Evolutionary conservation across 2,329 filamentous ascomycete species (phyloP).

Genomic region (Aspergillus sp.): DNA sequence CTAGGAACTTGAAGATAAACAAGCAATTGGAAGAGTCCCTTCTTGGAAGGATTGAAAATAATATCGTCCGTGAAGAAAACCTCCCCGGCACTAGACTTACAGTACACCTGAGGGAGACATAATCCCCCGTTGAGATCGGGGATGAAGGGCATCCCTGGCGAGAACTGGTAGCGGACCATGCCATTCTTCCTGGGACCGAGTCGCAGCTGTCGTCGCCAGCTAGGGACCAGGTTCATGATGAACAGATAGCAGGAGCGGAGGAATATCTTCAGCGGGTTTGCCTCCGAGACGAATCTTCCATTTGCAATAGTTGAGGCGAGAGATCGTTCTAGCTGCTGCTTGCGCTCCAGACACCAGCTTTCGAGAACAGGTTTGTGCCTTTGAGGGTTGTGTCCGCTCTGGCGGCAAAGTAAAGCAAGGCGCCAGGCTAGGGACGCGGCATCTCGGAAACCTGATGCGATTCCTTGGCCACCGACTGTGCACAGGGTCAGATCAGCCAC

Average conservation of each 20-base stretch:
- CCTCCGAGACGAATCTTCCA: constrained; percentile 33
- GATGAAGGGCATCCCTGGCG: constrained; percentile 33
- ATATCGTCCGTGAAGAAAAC: constrained; percentile 35
- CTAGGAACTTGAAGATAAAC: constrained; percentile 17
- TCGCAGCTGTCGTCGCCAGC: constrained; percentile 28
- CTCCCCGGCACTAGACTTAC: constrained; percentile 8
- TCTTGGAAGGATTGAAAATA: constrained; percentile 28
- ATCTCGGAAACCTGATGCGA: constrained; percentile 43
- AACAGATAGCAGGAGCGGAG: constrained; percentile 35
- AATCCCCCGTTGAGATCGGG: constrained; percentile 29
- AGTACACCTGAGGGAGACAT: constrained; percentile 37
- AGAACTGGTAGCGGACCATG: constrained; percentile 31
- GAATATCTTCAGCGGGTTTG: constrained; percentile 29
- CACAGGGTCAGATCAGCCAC: neutral
- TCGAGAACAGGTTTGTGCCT: constrained; percentile 25
- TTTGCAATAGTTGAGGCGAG: constrained; percentile 36
- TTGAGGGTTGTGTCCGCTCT: neutral
- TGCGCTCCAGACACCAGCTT: constrained; percentile 38
- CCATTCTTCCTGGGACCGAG: constrained; percentile 30
- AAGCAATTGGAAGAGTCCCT: constrained; percentile 33
- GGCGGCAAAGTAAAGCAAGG: constrained; percentile 28
- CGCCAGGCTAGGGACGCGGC: constrained; percentile 40
- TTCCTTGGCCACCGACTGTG: constrained; percentile 44
- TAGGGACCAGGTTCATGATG: constrained; percentile 32
- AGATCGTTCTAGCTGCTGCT: constrained; percentile 39